Conservation (phyloP, 768 basidiomycete species). For the Mycena sanguinolenta region DNA sequence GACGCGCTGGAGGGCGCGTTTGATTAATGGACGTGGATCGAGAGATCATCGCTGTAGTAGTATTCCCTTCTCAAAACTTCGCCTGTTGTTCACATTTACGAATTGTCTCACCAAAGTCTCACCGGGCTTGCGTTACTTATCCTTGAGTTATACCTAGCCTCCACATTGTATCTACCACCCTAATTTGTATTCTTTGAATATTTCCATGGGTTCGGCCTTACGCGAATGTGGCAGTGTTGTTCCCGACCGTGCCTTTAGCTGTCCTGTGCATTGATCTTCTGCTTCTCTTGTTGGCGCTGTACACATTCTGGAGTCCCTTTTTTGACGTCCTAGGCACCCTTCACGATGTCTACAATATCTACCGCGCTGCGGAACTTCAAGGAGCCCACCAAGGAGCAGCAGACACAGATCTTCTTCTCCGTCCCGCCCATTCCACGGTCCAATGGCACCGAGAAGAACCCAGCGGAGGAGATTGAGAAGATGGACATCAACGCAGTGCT, state of each 20-base stretch:
- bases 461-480: slow-evolving; percentile 63
- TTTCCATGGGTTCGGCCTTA: slow-evolving; percentile 22
- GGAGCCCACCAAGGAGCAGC: slow-evolving; percentile 91
- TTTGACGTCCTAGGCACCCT: slow-evolving; percentile 6
- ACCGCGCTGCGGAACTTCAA: slow-evolving; percentile 92
- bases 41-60: no score
- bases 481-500: slow-evolving; percentile 94
- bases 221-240: slow-evolving; percentile 20
- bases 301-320: not conserved
- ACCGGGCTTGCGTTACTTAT: not conserved
- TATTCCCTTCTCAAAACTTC: no score
- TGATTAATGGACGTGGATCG: slow-evolving; percentile 25
- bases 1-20: slow-evolving; percentile 35
- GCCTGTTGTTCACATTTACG: no score
- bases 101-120: not conserved
- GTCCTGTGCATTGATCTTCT: not conserved
- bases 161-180: slow-evolving; percentile 28
- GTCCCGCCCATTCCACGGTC: slow-evolving; percentile 36
- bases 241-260: slow-evolving; percentile 4
- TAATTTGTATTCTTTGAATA: slow-evolving; percentile 26
- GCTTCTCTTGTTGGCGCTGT: slow-evolving; percentile 1
- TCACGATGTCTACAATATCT: slow-evolving; percentile 81
- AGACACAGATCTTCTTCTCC: slow-evolving; percentile 89
- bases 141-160: slow-evolving; percentile 10
- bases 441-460: slow-evolving; percentile 42